Conservation (phyloP, 768 basidiomycete species). For the Termitomyces heimii region DNA sequence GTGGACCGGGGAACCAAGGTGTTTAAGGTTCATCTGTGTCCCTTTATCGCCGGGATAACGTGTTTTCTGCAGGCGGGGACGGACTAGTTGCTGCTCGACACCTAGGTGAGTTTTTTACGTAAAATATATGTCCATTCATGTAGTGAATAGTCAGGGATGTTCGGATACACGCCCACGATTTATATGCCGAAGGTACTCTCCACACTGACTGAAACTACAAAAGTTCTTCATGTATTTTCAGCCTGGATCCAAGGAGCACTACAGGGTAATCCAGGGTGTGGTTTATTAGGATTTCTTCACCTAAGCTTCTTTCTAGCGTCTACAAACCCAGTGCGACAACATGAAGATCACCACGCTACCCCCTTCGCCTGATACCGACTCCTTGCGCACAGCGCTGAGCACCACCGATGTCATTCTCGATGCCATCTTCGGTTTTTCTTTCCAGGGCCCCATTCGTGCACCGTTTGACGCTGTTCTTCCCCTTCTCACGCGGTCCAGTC, state of each 20-base stretch:
- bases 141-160: slow-evolving; percentile 56
- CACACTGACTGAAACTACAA: background rate
- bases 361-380: slow-evolving; percentile 36
- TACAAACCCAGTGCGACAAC: slow-evolving; percentile 84
- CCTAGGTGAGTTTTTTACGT: slow-evolving; percentile 48
- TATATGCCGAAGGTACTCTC: slow-evolving; percentile 85
- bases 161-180: slow-evolving; percentile 83
- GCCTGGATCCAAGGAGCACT: slow-evolving; percentile 92
- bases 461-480: slow-evolving; percentile 81
- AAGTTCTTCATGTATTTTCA: slow-evolving; percentile 18
- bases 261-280: slow-evolving; percentile 46
- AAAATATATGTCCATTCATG: background rate
- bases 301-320: slow-evolving; percentile 40
- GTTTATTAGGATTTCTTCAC: background rate
- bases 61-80: slow-evolving; percentile 61
- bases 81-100: slow-evolving; percentile 96
- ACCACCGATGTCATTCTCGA: slow-evolving; percentile 84
- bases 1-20: slow-evolving; percentile 96
- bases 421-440: slow-evolving; percentile 98
- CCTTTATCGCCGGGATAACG: background rate
- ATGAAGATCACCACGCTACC: slow-evolving; percentile 75
- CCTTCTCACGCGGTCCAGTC: slow-evolving; percentile 51
- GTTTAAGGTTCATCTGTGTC: background rate
- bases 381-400: slow-evolving; percentile 43
- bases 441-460: slow-evolving; percentile 81